Base-by-base conservation (phyloP, 495 filamentous ascomycete genomes). In the Polyplosphaeria fusca region DNA sequence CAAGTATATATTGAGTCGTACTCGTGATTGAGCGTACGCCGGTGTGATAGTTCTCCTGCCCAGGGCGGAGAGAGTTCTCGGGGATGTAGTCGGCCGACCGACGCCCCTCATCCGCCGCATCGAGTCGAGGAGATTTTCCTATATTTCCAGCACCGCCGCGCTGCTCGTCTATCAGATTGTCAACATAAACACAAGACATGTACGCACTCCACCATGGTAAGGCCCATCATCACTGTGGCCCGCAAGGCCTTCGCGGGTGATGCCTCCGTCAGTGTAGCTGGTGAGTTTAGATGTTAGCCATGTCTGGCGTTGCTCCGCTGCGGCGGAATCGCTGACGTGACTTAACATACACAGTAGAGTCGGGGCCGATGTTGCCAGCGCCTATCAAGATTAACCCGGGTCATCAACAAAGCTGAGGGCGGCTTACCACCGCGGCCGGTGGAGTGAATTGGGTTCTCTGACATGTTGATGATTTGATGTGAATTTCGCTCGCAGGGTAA, bases 11-110 rank as follows among this genome's bases (percentile, higher is more conserved):
- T 26, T 24, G n/a, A n/a, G n/a, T n/a, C n/a, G n/a, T n/a, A n/a
- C n/a, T 9, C n/a, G n/a, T n/a, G 40, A 25, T 43, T 12, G n/a
- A 20, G 58, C 65, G 26, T 64, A 70, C 67, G 13, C 71, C 71
- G 19, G 71, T 73, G 60, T 73, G 70, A 54, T 64, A 74, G 58
- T 72, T 68, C 44, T 69, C 70, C 47, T 74, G 60, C 4, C 49
- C 58, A 39, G 66, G 55, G 22, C 68, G 52, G 42, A 67, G 51
- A 19, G 71, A 52, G 11, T 60, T 60, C 61, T 74, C 71, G 5
- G 71, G 70, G 22, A 74, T 64, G 23, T 63, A 46, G 13, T 74
- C 71, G 23, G 47, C 4, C 1, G 57, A 59, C 20, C 54, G 59
- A 23, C 55, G 49, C 18, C 50, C 39, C 9, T 32, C 23, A 9